These are phyloP conservation scores for Halocafeteria seosinensis DNA, from an alignment of 108 stramenopile genomes.

Conservation along the genomic window DNA sequence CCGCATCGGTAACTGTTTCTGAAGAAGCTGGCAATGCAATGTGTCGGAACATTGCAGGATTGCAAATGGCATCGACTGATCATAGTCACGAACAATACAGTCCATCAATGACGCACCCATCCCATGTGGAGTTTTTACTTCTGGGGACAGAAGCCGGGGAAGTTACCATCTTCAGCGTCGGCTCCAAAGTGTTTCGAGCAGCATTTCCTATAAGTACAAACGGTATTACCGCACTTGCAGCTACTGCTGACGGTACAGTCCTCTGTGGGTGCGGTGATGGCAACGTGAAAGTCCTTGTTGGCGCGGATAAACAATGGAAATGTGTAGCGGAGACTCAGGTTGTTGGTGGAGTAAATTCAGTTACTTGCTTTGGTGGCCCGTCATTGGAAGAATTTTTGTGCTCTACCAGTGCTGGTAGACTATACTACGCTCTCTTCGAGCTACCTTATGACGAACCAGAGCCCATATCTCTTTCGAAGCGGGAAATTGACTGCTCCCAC, in stretches of 20 bases:
- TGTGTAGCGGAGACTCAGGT: background rate
- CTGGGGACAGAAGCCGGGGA: conserved; percentile 31
- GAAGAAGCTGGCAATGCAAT: too few relatives aligned
- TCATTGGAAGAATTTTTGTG: background rate
- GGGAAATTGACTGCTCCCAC: conserved; percentile 5
- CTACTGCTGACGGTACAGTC: background rate
- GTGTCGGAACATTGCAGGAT: too few relatives aligned
- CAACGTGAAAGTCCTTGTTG: background rate
- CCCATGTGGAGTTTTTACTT: conserved; percentile 15
- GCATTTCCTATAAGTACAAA: background rate
- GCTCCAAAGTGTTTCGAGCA: background rate
- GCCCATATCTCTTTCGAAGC: background rate
- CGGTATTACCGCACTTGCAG: conserved; percentile 2
- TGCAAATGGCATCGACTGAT: too few relatives aligned
- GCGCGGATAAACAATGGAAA: background rate
- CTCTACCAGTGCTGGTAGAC: background rate
- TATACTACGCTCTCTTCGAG: background rate
- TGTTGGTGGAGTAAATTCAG: background rate
- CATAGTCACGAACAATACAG: too few relatives aligned
- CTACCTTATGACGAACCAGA: background rate
- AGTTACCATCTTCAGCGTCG: conserved; percentile 22
- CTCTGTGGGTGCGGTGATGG: conserved; percentile 6
- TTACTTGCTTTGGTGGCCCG: background rate
- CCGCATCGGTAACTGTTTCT: background rate
- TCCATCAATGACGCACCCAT: background rate